phyloP scores from a whole-genome alignment of 2,329 filamentous ascomycete genomes.

The Fusarium cicatricum region DNA sequence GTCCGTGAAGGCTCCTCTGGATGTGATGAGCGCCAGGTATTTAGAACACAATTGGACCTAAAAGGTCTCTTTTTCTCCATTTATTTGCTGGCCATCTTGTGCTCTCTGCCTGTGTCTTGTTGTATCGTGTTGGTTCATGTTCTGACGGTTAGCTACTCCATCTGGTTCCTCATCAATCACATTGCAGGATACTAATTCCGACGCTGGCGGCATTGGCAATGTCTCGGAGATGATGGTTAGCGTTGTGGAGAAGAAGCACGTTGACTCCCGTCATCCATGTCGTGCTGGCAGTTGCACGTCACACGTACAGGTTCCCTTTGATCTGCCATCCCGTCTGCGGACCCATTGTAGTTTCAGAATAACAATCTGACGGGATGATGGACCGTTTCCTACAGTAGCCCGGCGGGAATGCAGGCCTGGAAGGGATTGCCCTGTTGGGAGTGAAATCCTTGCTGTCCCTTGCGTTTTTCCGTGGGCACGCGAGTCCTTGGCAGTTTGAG shows the following conservation, averaged over 20 bases:
- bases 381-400: too few relatives aligned
- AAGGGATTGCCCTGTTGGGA: slow-evolving; percentile 16
- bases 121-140: background rate
- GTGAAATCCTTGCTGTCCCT: background rate
- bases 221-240: too few relatives aligned
- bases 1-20: slow-evolving; percentile 31
- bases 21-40: slow-evolving; percentile 37
- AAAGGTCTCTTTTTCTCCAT: slow-evolving; percentile 22
- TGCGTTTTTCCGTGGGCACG: background rate
- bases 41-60: slow-evolving; percentile 38
- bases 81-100: background rate
- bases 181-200: too few relatives aligned
- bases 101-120: too few relatives aligned
- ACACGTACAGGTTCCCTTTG: slow-evolving; percentile 28
- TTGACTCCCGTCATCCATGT: slow-evolving; percentile 4
- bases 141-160: slow-evolving; percentile 3
- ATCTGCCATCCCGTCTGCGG: slow-evolving; percentile 17
- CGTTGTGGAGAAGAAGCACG: slow-evolving; percentile 18
- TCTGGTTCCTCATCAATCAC: background rate
- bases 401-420: slow-evolving; percentile 8
- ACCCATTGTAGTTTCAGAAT: slow-evolving; percentile 29
- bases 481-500: background rate
- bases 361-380: slow-evolving; percentile 19
- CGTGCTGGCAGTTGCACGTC: slow-evolving; percentile 2
- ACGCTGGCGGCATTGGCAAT: too few relatives aligned